phyloP scores from a whole-genome alignment of 371 early-diverging fungal species.

The Nematocida sp. region DNA sequence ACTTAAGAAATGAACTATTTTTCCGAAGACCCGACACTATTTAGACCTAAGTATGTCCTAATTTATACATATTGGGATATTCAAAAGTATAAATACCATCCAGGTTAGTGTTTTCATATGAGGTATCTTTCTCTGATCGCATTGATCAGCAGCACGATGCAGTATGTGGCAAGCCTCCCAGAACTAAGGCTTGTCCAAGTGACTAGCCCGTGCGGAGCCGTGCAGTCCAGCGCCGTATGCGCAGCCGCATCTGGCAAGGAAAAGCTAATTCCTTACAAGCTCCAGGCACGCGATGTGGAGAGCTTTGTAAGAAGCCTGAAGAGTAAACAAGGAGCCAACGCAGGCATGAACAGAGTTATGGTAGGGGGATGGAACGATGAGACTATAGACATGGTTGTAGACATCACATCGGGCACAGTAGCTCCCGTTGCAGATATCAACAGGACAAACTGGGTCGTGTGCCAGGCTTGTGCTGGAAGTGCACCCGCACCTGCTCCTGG shows the following conservation, averaged over 20 bases:
- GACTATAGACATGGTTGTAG: slow-evolving; percentile 41
- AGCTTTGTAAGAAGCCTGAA: slow-evolving; percentile 1
- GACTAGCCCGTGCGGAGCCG: too few relatives aligned
- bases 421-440: slow-evolving; percentile 30
- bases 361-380: slow-evolving; percentile 45
- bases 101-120: slow-evolving; percentile 15
- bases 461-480: background rate
- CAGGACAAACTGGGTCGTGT: slow-evolving; percentile 38
- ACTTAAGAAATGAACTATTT: too few relatives aligned
- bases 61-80: slow-evolving; percentile 9
- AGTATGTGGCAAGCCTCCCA: background rate
- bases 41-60: background rate
- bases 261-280: slow-evolving; percentile 37
- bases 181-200: slow-evolving; percentile 16
- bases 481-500: background rate
- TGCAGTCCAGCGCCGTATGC: too few relatives aligned
- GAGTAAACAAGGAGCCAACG: too few relatives aligned
- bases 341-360: background rate
- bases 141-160: slow-evolving; percentile 17
- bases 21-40: slow-evolving; percentile 16
- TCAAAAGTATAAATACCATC: slow-evolving; percentile 49
- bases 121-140: slow-evolving; percentile 46
- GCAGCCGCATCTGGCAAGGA: too few relatives aligned
- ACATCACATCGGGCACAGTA: slow-evolving; percentile 8
- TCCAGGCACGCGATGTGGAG: slow-evolving; percentile 22